phyloP scores from a whole-genome alignment of 2,329 filamentous ascomycete species.

The Penicillium sp. region DNA sequence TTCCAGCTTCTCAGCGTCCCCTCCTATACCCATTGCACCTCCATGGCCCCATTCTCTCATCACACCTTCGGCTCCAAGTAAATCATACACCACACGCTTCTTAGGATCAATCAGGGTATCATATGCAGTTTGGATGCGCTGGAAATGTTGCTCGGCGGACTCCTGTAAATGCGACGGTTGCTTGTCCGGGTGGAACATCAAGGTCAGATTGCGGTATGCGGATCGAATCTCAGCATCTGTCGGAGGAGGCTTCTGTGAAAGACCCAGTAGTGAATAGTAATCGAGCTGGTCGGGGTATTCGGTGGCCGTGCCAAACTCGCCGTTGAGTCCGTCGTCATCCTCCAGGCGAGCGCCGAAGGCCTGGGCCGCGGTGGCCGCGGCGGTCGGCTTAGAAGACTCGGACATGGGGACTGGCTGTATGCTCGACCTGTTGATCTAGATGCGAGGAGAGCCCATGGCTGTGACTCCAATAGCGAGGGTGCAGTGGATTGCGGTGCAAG shows the following conservation, averaged over 20 bases:
- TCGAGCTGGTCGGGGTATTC: conserved; percentile 39
- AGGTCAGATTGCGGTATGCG: conserved; percentile 45
- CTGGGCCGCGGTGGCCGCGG: conserved; percentile 8
- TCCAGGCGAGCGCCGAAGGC: conserved; percentile 16
- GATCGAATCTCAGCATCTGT: conserved; percentile 45
- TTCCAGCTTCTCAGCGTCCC: conserved; percentile 32
- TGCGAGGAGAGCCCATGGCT: conserved; percentile 7
- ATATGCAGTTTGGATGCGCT: conserved; percentile 44
- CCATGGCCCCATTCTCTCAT: conserved; percentile 37
- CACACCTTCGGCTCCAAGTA: conserved; percentile 45
- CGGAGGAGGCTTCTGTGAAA: conserved; percentile 42
- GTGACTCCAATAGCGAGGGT: conserved; percentile 4
- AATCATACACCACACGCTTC: conserved; percentile 47
- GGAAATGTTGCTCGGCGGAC: conserved; percentile 41
- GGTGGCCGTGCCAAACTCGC: conserved; percentile 29
- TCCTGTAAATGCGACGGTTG: conserved; percentile 42
- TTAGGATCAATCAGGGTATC: conserved; percentile 44
- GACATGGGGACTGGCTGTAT: conserved; percentile 13
- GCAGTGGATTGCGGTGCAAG: conserved; percentile 8
- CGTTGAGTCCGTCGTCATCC: conserved; percentile 27
- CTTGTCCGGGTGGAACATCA: conserved; percentile 50
- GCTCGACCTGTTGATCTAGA: neutral
- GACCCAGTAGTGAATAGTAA: conserved; percentile 46
- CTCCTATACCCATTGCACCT: conserved; percentile 36
- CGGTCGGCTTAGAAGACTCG: conserved; percentile 7